These are phyloP conservation scores for Oryza coarctata DNA, from an alignment of 176 grass and related monocot genomes.

Conservation along the genomic window DNA sequence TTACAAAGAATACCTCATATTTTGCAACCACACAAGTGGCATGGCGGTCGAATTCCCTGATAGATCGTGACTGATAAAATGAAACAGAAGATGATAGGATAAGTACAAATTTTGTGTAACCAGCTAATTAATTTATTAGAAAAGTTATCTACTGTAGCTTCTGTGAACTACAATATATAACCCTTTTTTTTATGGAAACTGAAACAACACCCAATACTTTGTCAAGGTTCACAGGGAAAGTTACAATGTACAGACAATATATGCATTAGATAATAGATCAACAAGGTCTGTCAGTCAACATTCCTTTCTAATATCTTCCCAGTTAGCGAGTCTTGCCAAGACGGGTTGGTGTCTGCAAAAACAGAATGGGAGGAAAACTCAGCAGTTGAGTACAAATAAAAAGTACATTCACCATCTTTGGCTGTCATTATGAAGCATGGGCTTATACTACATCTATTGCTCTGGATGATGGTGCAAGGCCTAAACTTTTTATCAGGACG, in stretches of 20 bases:
- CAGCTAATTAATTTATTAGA: slow-evolving; percentile 18
- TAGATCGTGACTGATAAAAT: slow-evolving; percentile 62
- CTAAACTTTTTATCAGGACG: not conserved
- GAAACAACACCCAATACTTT: not conserved
- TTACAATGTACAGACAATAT: not conserved
- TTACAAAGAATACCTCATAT: slow-evolving; percentile 74
- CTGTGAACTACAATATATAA: not conserved
- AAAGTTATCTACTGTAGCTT: not conserved
- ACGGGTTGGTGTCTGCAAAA: slow-evolving; percentile 73
- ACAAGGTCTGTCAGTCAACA: not conserved
- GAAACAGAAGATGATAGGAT: slow-evolving; percentile 13
- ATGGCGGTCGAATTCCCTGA: slow-evolving; percentile 86
- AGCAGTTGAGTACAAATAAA: not conserved
- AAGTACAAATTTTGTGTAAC: not conserved
- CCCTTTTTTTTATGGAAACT: not conserved
- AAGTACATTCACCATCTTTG: not conserved
- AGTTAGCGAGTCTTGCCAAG: slow-evolving; percentile 87
- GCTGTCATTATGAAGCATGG: not conserved
- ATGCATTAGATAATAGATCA: not conserved
- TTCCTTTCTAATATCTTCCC: slow-evolving; percentile 87
- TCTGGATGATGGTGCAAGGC: not conserved
- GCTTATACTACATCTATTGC: not conserved
- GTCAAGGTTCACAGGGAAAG: not conserved
- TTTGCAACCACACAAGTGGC: slow-evolving; percentile 87
- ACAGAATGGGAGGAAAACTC: not conserved